Percentiles rank a stretch among this genome's conserved stretches.
Evolutionary conservation across 768 basidiomycete genomes (phyloP).

Genomic region (Boletus subparvulus): DNA sequence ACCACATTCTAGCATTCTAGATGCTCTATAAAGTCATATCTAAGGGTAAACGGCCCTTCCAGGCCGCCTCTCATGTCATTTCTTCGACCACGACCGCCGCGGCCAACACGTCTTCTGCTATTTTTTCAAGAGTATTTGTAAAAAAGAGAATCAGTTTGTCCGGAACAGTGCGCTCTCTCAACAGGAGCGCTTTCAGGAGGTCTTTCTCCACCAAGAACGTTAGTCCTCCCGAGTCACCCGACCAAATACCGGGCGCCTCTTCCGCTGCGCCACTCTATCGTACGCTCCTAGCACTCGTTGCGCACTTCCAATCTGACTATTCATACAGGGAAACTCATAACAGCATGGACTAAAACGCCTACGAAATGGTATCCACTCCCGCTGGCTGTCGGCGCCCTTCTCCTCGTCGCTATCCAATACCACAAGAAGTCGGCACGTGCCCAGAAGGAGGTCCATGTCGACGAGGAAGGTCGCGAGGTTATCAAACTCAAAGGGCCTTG

Average conservation of each 20-base stretch:
- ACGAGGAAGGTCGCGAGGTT: constrained; percentile 81
- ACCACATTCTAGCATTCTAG: constrained; percentile 14
- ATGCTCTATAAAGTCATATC: constrained; percentile 32
- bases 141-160: constrained; percentile 33
- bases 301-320: constrained; percentile 6
- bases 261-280: constrained; percentile 51
- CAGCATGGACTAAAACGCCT: constrained; percentile 83
- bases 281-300: constrained; percentile 1
- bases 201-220: constrained; percentile 26
- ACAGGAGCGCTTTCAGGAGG: constrained; percentile 23
- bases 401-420: constrained; percentile 78
- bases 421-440: constrained; percentile 52
- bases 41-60: constrained; percentile 54
- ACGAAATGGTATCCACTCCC: constrained; percentile 97
- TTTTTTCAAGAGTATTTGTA: constrained; percentile 33
- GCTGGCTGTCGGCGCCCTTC: constrained; percentile 84
- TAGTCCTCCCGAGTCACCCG: constrained; percentile 43
- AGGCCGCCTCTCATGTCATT: constrained; percentile 47
- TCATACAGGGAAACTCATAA: constrained; percentile 56
- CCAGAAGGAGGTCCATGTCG: constrained; percentile 66
- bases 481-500: constrained; percentile 86
- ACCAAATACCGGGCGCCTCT: constrained; percentile 38
- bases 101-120: constrained; percentile 33
- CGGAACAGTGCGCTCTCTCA: constrained; percentile 31
- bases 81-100: constrained; percentile 29